Conservation (phyloP, 768 basidiomycete genomes). For the Termitomyces sp. region DNA sequence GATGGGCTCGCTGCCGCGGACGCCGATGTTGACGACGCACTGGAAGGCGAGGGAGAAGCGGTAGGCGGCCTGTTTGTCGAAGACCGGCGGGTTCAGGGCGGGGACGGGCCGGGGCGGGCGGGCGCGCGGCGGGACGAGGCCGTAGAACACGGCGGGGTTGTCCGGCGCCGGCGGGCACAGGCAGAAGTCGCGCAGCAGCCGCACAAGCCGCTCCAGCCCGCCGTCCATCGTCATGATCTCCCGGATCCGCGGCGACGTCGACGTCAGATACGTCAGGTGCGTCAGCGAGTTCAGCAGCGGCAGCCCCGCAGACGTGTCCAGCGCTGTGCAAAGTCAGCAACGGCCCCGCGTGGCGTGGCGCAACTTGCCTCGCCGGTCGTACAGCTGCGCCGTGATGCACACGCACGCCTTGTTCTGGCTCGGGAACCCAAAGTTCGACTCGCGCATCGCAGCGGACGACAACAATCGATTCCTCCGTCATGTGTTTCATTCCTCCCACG, state of each 20-base stretch:
- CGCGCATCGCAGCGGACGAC: conserved; percentile 55
- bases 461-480: too few species aligned
- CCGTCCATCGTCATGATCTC: conserved; percentile 99
- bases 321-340: conserved; percentile 22
- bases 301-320: conserved; percentile 46
- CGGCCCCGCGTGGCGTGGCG: too few species aligned
- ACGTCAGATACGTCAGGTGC: conserved; percentile 93
- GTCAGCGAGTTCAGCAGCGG: conserved; percentile 81
- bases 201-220: conserved; percentile 91
- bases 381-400: conserved; percentile 90
- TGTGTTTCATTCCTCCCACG: too few species aligned
- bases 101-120: conserved; percentile 51
- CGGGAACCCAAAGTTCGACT: conserved; percentile 93
- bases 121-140: conserved; percentile 61
- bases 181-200: conserved; percentile 87
- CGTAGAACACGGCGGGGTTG: conserved; percentile 70
- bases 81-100: conserved; percentile 59
- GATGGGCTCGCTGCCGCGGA: conserved; percentile 90
- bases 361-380: conserved; percentile 82
- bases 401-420: conserved; percentile 93
- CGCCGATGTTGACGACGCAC: conserved; percentile 95
- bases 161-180: conserved; percentile 77
- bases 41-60: conserved; percentile 93
- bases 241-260: conserved; percentile 94
- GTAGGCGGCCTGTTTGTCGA: conserved; percentile 82